These are phyloP conservation scores for Tricholoma hemisulphureum DNA, from an alignment of 768 basidiomycete species.

Conservation along the genomic window DNA sequence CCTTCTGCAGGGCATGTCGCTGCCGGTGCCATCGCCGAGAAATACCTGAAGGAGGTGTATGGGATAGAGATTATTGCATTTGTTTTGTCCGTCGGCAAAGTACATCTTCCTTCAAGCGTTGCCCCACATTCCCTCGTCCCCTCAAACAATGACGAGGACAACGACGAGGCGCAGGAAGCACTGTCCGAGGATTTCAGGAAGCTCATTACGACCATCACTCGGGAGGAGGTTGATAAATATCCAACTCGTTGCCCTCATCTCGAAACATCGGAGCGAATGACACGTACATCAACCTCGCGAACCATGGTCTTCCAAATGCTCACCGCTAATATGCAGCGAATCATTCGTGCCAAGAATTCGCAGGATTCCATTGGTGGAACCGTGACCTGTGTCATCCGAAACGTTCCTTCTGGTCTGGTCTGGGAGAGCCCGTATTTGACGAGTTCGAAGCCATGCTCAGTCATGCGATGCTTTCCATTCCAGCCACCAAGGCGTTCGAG, in stretches of 20 bases:
- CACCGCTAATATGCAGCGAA: constrained; percentile 54
- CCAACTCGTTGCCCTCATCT: no score
- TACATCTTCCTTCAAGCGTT: no score
- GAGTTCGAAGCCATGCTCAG: constrained; percentile 95
- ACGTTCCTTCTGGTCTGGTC: no score
- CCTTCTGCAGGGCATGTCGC: no score
- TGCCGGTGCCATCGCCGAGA: no score
- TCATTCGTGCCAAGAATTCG: constrained; percentile 94
- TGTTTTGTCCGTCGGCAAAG: constrained; percentile 94
- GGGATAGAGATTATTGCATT: constrained; percentile 97
- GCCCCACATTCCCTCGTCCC: constrained; percentile 37
- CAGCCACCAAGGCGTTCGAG: constrained; percentile 97
- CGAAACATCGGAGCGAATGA: no score
- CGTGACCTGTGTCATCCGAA: no score
- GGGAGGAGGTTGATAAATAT: no score
- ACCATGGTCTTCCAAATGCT: no score
- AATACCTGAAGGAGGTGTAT: constrained; percentile 69
- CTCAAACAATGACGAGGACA: constrained; percentile 44
- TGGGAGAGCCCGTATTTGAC: constrained; percentile 98
- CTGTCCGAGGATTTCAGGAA: constrained; percentile 80
- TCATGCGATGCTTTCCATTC: constrained; percentile 98
- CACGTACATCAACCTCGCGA: no score
- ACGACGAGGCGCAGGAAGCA: constrained; percentile 70
- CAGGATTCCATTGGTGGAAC: no score
- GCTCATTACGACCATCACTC: no score